These are phyloP conservation scores for Inonotus hispidus DNA, from an alignment of 1,284 basidiomycete genomes.

Conservation along the genomic window DNA sequence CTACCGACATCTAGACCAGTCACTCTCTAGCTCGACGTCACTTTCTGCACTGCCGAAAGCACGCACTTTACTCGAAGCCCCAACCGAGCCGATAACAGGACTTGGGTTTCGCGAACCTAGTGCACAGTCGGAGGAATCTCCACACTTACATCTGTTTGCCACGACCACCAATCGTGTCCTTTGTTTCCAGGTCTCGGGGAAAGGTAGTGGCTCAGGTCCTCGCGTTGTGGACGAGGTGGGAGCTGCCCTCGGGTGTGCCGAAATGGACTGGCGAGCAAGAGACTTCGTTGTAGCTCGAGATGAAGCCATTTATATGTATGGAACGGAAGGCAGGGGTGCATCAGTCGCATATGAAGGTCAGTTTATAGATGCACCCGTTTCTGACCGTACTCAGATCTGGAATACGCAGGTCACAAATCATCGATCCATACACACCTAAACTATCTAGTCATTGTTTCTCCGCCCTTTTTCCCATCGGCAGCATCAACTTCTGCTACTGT, in stretches of 20 bases:
- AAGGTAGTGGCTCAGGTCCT: slow-evolving; percentile 63
- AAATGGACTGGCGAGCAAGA: slow-evolving; percentile 64
- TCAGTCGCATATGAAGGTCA: slow-evolving; percentile 90
- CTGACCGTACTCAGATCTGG: neutral
- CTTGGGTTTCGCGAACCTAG: slow-evolving; percentile 59
- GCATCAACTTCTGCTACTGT: slow-evolving; percentile 69
- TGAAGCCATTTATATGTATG: slow-evolving; percentile 89
- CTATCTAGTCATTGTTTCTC: slow-evolving; percentile 87
- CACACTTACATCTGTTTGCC: slow-evolving; percentile 71
- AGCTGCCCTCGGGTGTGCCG: slow-evolving; percentile 77
- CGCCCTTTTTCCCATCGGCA: slow-evolving; percentile 69
- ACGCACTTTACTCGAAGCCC: slow-evolving; percentile 72
- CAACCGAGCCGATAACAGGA: slow-evolving; percentile 85
- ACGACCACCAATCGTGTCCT: slow-evolving; percentile 83
- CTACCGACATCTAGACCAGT: slow-evolving; percentile 88
- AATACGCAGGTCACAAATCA: slow-evolving; percentile 54
- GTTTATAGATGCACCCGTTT: neutral
- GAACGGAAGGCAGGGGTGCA: slow-evolving; percentile 76
- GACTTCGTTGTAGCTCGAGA: slow-evolving; percentile 86
- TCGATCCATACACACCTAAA: slow-evolving; percentile 69
- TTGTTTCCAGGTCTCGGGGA: slow-evolving; percentile 72
- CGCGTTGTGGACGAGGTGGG: slow-evolving; percentile 83
- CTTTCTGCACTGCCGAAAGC: slow-evolving; percentile 76
- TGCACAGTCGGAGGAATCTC: slow-evolving; percentile 33
- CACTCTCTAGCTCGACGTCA: slow-evolving; percentile 56